Percentiles rank a stretch among this genome's conserved stretches.
These are phyloP conservation scores for Talaromyces proteolyticus DNA, from an alignment of 495 filamentous ascomycete species.

Conservation along the genomic window DNA sequence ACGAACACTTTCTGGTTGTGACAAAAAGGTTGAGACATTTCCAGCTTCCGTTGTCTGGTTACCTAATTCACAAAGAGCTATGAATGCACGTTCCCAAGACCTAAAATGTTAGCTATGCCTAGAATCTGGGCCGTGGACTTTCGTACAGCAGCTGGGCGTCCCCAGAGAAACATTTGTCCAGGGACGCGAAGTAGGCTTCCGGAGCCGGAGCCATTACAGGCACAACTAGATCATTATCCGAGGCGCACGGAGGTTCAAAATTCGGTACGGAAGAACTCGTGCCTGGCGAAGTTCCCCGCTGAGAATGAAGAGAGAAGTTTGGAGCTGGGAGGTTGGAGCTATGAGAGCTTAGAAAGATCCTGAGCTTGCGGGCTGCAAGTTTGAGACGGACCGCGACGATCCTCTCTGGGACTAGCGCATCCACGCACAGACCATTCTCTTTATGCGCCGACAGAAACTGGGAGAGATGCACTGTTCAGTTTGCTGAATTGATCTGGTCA, in stretches of 20 bases:
- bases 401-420: slow-evolving; percentile 1
- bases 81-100: slow-evolving; percentile 72
- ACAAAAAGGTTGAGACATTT: slow-evolving; percentile 57
- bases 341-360: slow-evolving; percentile 9
- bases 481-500: too few species aligned
- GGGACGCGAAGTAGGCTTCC: slow-evolving; percentile 55
- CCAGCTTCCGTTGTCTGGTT: slow-evolving; percentile 38
- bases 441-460: slow-evolving; percentile 5
- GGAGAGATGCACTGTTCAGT: too few species aligned
- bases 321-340: neutral
- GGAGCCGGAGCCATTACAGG: slow-evolving; percentile 63
- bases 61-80: slow-evolving; percentile 52
- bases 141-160: slow-evolving; percentile 53
- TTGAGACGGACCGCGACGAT: neutral
- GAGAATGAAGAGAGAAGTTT: neutral
- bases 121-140: neutral
- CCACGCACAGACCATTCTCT: neutral
- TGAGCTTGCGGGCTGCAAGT: neutral
- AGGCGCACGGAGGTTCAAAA: neutral
- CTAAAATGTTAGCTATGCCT: slow-evolving; percentile 30
- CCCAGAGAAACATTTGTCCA: slow-evolving; percentile 58
- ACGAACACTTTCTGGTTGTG: slow-evolving; percentile 57
- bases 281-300: slow-evolving; percentile 4
- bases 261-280: slow-evolving; percentile 5
- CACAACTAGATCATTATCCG: slow-evolving; percentile 48